These are phyloP conservation scores for Paecilomyces variotii DNA, from an alignment of 2,329 filamentous ascomycete species.

Conservation along the genomic window DNA sequence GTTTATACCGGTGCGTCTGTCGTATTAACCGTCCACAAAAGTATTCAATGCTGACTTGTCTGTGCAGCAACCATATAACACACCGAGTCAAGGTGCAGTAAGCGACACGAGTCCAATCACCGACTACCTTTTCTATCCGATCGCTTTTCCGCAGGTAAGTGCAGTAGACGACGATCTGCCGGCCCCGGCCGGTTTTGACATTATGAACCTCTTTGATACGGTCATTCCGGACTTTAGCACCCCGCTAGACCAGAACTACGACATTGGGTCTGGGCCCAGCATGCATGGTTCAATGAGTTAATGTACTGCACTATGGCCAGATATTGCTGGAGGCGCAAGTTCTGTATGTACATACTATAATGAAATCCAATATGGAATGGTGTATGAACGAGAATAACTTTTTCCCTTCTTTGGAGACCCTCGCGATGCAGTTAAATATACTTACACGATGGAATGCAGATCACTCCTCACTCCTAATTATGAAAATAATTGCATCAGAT, in stretches of 20 bases:
- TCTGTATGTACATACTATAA: not conserved
- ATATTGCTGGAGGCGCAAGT: not conserved
- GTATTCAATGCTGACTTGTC: not conserved
- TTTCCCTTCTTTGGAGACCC: not conserved
- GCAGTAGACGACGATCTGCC: constrained; percentile 5
- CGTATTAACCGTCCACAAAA: not conserved
- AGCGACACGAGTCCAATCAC: constrained; percentile 1
- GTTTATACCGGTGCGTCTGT: not conserved
- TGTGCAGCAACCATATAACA: not conserved
- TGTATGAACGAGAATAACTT: not conserved
- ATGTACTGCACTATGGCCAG: not conserved
- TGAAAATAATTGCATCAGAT: not conserved
- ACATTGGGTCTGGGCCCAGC: not conserved
- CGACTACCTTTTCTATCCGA: constrained; percentile 9
- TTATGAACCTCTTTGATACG: constrained; percentile 7
- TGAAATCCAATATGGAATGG: not conserved
- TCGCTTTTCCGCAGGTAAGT: constrained; percentile 4
- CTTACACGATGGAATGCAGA: not conserved
- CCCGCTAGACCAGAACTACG: not conserved
- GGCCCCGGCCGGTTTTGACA: constrained; percentile 6
- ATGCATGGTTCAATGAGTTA: not conserved
- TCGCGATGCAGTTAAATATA: not conserved
- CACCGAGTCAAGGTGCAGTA: not conserved
- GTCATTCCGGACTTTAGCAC: constrained; percentile 6
- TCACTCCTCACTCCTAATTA: not conserved